These are phyloP conservation scores for Mycena olivaceomarginata DNA, from an alignment of 768 basidiomycete species.

Conservation along the genomic window DNA sequence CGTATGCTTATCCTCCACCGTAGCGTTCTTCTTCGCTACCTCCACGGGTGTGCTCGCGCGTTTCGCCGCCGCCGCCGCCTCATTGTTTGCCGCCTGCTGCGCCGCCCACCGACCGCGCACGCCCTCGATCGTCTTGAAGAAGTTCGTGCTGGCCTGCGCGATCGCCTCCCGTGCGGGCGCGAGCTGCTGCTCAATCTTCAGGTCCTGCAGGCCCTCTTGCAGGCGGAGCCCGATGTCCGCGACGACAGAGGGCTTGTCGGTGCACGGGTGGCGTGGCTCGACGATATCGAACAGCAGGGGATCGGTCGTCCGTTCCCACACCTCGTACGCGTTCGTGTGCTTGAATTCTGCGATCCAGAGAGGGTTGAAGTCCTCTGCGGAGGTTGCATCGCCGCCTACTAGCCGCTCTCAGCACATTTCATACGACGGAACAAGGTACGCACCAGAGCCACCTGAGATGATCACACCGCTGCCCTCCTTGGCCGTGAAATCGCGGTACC, in stretches of 20 bases:
- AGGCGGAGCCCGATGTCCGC: conserved; percentile 94
- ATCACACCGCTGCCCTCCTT: conserved; percentile 80
- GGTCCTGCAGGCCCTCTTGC: conserved; percentile 94
- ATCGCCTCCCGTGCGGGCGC: conserved; percentile 95
- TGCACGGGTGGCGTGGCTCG: conserved; percentile 96
- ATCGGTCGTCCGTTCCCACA: conserved; percentile 95
- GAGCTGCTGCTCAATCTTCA: conserved; percentile 95
- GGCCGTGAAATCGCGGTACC: conserved; percentile 90
- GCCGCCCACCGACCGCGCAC: conserved; percentile 83
- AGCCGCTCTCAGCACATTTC: conserved; percentile 16
- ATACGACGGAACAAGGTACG: conserved; percentile 18
- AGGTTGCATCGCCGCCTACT: conserved; percentile 72
- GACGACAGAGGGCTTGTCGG: conserved; percentile 91
- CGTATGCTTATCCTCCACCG: conserved; percentile 15
- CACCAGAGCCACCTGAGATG: conserved; percentile 80
- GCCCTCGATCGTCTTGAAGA: conserved; percentile 94
- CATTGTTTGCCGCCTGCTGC: conserved; percentile 46
- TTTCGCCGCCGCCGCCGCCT: conserved; percentile 42
- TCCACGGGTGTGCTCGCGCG: conserved; percentile 51
- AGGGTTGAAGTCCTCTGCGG: conserved; percentile 89
- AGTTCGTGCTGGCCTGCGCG: conserved; percentile 85
- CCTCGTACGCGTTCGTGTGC: conserved; percentile 89
- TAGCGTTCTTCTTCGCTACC: conserved; percentile 18
- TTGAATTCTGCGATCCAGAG: conserved; percentile 94
- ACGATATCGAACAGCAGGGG: conserved; percentile 96